Evolutionary conservation across 352 stramenopile species (phyloP).

Genomic region (Phytophthora tentaculata): DNA sequence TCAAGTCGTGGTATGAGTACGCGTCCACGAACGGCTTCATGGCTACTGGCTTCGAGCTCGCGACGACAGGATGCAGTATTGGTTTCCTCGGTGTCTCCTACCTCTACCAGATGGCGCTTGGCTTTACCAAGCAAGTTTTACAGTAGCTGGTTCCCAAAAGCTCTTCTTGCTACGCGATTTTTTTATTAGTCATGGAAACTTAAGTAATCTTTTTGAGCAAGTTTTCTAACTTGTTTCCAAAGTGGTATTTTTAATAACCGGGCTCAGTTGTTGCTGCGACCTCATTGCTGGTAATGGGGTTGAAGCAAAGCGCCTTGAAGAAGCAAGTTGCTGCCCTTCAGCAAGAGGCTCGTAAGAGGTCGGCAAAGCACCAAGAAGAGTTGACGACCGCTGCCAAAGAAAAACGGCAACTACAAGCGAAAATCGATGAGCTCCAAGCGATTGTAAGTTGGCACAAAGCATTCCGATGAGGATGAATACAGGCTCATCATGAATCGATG

Average conservation of each 20-base stretch:
- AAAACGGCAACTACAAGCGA: slow-evolving; percentile 64
- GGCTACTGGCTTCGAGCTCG: slow-evolving; percentile 69
- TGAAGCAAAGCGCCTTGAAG: slow-evolving; percentile 62
- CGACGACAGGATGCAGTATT: slow-evolving; percentile 69
- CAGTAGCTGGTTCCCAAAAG: slow-evolving; percentile 13
- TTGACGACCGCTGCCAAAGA: slow-evolving; percentile 42
- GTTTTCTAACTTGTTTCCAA: no score
- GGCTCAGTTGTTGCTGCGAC: not conserved
- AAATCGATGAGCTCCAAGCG: slow-evolving; percentile 59
- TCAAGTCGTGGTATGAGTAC: slow-evolving; percentile 79
- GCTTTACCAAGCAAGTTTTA: slow-evolving; percentile 43
- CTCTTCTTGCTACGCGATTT: slow-evolving; percentile 1
- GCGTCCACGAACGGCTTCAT: slow-evolving; percentile 68
- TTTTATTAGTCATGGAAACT: slow-evolving; percentile 4
- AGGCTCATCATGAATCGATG: not conserved
- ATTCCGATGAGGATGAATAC: not conserved
- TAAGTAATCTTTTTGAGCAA: slow-evolving; percentile 22
- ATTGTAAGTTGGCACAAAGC: slow-evolving; percentile 35
- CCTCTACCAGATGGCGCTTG: slow-evolving; percentile 57
- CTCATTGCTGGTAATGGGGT: slow-evolving; percentile 49
- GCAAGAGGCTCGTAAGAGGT: slow-evolving; percentile 33
- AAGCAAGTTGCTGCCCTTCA: slow-evolving; percentile 63
- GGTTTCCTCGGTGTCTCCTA: slow-evolving; percentile 68
- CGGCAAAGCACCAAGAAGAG: slow-evolving; percentile 49
- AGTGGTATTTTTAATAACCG: slow-evolving; percentile 42